A percentile compares a stretch with the other conserved stretches of the same genome.
These are phyloP conservation scores for Fallopia convolvulus DNA, from an alignment of 148 eudicot genomes.

Conservation along the genomic window DNA sequence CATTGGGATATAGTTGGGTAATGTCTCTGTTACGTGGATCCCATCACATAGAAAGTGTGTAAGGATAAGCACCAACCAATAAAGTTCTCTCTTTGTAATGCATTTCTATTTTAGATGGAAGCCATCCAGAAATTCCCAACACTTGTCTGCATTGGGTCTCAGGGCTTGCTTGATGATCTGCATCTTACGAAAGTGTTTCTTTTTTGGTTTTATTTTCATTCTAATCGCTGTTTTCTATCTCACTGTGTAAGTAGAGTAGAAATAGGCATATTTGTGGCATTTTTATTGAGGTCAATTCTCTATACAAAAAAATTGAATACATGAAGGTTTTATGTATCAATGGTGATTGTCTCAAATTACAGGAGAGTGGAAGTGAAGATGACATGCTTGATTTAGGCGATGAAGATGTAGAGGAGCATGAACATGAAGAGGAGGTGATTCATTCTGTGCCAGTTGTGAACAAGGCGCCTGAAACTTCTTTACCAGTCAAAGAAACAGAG, in stretches of 20 bases:
- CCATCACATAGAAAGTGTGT: no score
- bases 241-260: not conserved
- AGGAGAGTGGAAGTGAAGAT: slow-evolving; percentile 98
- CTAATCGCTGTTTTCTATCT: no score
- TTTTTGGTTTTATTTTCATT: no score
- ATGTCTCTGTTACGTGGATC: no score
- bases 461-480: slow-evolving; percentile 46
- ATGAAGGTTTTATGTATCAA: not conserved
- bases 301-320: not conserved
- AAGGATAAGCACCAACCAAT: no score
- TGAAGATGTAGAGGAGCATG: slow-evolving; percentile 84
- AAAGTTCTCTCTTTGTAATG: no score
- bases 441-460: slow-evolving; percentile 43
- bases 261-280: not conserved
- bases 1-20: no score
- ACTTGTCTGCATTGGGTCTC: not conserved
- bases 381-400: slow-evolving; percentile 77
- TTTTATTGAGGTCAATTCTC: not conserved
- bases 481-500: slow-evolving; percentile 67
- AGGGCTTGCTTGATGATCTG: no score
- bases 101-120: no score
- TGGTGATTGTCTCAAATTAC: not conserved
- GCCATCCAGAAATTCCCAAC: no score
- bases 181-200: no score
- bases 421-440: slow-evolving; percentile 53